Evolutionary conservation across 768 basidiomycete genomes (phyloP), one percentile per base, ranked within the genome.

Genomic region (Hemileccinum rubropunctum): DNA sequence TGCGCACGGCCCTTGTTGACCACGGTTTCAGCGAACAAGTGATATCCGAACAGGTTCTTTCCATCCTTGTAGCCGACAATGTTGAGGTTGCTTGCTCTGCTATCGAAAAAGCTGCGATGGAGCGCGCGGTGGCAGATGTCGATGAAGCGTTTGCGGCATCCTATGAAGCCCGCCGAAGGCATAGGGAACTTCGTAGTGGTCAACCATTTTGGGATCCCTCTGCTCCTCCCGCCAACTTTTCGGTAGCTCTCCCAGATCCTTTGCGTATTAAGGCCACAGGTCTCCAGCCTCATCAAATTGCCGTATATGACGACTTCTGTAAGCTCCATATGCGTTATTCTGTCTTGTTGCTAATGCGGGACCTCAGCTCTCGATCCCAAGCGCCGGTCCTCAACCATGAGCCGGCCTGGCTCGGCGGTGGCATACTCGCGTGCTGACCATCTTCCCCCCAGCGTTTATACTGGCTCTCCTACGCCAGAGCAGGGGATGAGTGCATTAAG

Each of bases 41-140:
- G 65, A 80, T 95, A 45, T 78, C 91, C 3, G 95, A 98, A 50
- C 85, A 85, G 52, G 85, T 91, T 28, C 73, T 91, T 42, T 68
- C 78, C 8, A 75, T 95, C 28, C 78, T 98, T 34, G 92, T 95
- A 13, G 81, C 84, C 51, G 95, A 98, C 58, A 98, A 99, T 60
- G 76, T 97, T 44, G 95, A 98, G 38, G 76, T 91, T 40, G 95
- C 95, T 14, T 98, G 95, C 64, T 80, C 82, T 47, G 91, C 93
- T 9, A 95, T 99, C 55, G 94, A 98, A 71, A 95, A 92, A 60
- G 95, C 95, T 6, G 97, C 97, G 0, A 97, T 97, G 89, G 95
- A 98, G 60, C 83, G 92, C 51, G 95, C 95, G 7, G 81, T 92
- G 45, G 79, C 83, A 4, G 97, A 98, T 60, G 89, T 97, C 7